These are phyloP conservation scores for Mycena polygramma DNA, from an alignment of 768 basidiomycete species.

Conservation along the genomic window DNA sequence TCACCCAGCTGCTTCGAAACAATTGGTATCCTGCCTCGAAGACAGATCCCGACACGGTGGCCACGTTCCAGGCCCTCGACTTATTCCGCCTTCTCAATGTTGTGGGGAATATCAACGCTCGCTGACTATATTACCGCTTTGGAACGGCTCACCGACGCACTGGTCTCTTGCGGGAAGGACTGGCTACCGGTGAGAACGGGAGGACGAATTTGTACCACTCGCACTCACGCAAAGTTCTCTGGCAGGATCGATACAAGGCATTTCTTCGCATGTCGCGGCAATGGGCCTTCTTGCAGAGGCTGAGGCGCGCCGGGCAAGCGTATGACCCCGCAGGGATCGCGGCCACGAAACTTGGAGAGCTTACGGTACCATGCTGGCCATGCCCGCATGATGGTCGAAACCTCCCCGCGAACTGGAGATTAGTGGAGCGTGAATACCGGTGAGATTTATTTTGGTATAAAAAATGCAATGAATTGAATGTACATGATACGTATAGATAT, in stretches of 20 bases:
- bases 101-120: constrained; percentile 24
- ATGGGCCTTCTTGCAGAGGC: constrained; percentile 11
- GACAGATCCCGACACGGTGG: constrained; percentile 29
- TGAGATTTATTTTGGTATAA: neutral
- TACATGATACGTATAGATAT: constrained; percentile 27
- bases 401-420: constrained; percentile 36
- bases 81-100: constrained; percentile 32
- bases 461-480: no score
- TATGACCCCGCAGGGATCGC: constrained; percentile 24
- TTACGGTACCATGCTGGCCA: constrained; percentile 38
- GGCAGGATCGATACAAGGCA: constrained; percentile 21
- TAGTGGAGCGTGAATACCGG: constrained; percentile 13
- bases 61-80: constrained; percentile 21
- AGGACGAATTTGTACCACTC: no score
- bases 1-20: constrained; percentile 6
- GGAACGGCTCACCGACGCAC: constrained; percentile 11
- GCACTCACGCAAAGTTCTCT: neutral
- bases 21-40: constrained; percentile 33
- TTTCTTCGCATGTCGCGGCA: constrained; percentile 18
- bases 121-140: constrained; percentile 19
- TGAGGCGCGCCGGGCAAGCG: constrained; percentile 12
- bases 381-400: constrained; percentile 39
- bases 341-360: constrained; percentile 21
- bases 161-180: neutral
- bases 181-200: constrained; percentile 22